Percentiles rank a stretch among this genome's conserved stretches.
phyloP scores from a whole-genome alignment of 2,329 filamentous ascomycete genomes.

The Trichoderma koningii region DNA sequence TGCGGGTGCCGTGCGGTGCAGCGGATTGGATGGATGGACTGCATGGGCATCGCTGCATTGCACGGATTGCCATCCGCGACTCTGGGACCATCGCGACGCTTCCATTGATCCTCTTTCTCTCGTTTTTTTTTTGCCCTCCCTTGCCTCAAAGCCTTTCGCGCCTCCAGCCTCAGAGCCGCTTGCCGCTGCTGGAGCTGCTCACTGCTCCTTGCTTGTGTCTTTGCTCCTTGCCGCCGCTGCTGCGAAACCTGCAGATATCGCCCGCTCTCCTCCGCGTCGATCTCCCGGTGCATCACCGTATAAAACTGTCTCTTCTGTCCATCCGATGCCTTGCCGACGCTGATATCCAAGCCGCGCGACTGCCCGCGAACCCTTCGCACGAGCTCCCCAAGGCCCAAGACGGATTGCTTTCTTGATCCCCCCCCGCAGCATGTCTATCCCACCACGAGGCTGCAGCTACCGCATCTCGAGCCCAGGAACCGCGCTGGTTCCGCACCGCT shows the following conservation, averaged over 20 bases:
- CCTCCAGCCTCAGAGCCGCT: too few relatives aligned
- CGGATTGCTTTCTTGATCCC: not conserved
- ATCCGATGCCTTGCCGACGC: too few relatives aligned
- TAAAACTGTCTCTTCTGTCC: not conserved
- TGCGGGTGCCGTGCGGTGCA: too few relatives aligned
- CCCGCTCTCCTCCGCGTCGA: not conserved
- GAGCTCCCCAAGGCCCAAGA: not conserved
- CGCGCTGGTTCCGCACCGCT: conserved; percentile 25
- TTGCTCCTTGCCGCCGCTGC: not conserved
- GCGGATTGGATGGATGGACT: too few relatives aligned
- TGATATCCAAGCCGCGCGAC: too few relatives aligned
- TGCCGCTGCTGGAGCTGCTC: not conserved
- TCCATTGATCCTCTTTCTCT: not conserved
- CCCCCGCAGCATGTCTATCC: conserved; percentile 28
- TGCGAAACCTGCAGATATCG: not conserved
- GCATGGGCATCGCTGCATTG: too few relatives aligned
- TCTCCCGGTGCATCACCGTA: not conserved
- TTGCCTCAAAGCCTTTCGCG: not conserved
- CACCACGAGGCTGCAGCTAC: conserved; percentile 27
- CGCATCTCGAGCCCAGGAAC: conserved; percentile 24
- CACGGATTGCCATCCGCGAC: not conserved
- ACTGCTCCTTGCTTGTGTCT: not conserved
- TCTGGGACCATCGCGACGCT: not conserved
- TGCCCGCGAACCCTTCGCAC: too few relatives aligned
- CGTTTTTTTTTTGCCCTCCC: not conserved